Conservation (phyloP, 805 yeast genomes). For the Helenozyma rhizophorensis region DNA sequence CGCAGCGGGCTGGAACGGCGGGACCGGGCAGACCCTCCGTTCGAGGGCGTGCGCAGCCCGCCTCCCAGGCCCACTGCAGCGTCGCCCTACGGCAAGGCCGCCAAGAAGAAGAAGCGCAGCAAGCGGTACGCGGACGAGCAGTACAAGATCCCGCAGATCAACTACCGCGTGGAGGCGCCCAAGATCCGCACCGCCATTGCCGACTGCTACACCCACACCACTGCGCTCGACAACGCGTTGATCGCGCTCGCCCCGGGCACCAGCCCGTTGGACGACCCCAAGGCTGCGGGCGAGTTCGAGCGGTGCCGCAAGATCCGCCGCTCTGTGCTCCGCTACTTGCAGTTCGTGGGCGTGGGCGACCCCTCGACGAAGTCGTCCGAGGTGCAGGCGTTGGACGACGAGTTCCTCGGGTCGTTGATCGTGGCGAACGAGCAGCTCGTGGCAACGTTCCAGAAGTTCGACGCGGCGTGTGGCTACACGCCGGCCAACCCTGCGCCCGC, state of each 20-base stretch:
- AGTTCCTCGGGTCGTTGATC: slow-evolving; percentile 79
- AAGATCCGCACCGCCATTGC: slow-evolving; percentile 65
- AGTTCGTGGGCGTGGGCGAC: slow-evolving; percentile 59
- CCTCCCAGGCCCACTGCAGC: background rate
- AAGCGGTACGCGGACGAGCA: slow-evolving; percentile 40
- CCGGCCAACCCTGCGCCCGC: slow-evolving; percentile 37
- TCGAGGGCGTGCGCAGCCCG: slow-evolving; percentile 1
- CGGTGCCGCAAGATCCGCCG: slow-evolving; percentile 73
- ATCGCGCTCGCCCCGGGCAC: slow-evolving; percentile 40
- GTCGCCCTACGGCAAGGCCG: too few species aligned
- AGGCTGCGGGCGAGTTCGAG: slow-evolving; percentile 63
- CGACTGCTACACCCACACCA: slow-evolving; percentile 69
- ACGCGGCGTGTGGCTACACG: slow-evolving; percentile 44
- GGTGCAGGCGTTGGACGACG: slow-evolving; percentile 52
- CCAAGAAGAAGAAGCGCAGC: slow-evolving; percentile 10
- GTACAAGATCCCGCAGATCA: slow-evolving; percentile 63
- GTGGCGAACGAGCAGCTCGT: slow-evolving; percentile 91
- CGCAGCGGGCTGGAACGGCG: slow-evolving; percentile 9
- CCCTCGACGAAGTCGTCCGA: slow-evolving; percentile 24
- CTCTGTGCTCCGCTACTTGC: slow-evolving; percentile 75
- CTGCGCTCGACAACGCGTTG: slow-evolving; percentile 55
- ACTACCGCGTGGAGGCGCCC: slow-evolving; percentile 68
- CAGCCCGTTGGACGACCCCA: slow-evolving; percentile 59
- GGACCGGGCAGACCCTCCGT: slow-evolving; percentile 22
- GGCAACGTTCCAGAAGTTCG: slow-evolving; percentile 63